Conservation (phyloP, 306 rosid species). For the Betula pendula region DNA sequence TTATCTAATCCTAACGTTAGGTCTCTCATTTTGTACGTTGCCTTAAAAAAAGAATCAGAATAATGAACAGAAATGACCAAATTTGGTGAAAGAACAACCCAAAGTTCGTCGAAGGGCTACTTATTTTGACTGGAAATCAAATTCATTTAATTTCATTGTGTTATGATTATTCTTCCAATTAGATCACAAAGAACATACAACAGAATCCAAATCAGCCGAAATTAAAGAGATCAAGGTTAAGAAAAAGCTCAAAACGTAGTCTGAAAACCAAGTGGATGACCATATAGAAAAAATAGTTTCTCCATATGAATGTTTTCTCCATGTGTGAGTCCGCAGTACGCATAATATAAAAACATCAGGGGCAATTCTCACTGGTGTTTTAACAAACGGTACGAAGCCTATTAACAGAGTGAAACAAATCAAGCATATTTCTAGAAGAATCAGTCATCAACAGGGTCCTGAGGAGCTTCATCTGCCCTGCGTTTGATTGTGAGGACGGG, state of each 20-base stretch:
- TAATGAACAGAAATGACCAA: neutral
- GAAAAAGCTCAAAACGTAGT: neutral
- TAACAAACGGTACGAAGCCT: slow-evolving; percentile 4
- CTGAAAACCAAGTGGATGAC: neutral
- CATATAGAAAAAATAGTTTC: neutral
- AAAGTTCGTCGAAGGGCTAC: neutral
- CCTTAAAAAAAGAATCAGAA: neutral
- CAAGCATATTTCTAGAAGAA: neutral
- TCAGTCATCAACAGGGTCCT: slow-evolving; percentile 96
- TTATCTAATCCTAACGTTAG: no score
- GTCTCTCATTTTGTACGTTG: no score
- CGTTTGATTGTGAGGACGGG: slow-evolving; percentile 94
- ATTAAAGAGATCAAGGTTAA: neutral
- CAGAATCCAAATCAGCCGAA: neutral
- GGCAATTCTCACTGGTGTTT: neutral
- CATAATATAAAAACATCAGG: neutral
- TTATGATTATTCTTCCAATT: neutral
- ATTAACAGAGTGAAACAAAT: neutral
- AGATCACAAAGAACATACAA: neutral
- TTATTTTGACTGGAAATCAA: neutral
- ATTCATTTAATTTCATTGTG: neutral
- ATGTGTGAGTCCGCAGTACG: neutral
- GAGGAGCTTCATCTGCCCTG: slow-evolving; percentile 71
- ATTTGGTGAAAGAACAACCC: neutral
- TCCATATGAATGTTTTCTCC: neutral